Evolutionary conservation across 2,329 filamentous ascomycete genomes (phyloP).

Genomic region (Monosporascus sp.): DNA sequence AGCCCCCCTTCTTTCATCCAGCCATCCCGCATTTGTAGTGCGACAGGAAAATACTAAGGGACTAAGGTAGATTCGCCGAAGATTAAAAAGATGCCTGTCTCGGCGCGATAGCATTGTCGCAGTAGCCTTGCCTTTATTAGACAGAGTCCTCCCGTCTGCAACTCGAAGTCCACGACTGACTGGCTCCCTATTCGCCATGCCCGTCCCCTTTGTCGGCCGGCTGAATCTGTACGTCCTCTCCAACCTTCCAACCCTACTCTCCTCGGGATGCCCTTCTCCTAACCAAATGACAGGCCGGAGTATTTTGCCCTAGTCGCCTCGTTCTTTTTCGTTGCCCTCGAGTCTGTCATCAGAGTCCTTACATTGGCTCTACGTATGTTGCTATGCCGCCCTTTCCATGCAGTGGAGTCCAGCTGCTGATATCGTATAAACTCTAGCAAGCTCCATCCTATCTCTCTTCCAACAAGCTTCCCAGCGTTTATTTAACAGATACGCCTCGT

Average conservation of each 20-base stretch:
- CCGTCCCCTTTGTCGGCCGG: conserved; percentile 36
- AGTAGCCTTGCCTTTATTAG: background rate
- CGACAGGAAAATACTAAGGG: background rate
- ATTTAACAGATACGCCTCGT: conserved; percentile 74
- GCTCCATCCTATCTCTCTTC: conserved; percentile 73
- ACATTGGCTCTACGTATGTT: conserved; percentile 79
- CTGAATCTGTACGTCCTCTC: conserved; percentile 30
- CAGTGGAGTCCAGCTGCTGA: conserved; percentile 11
- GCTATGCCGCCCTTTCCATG: conserved; percentile 37
- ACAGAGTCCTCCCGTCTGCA: background rate
- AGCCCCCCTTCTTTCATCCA: background rate
- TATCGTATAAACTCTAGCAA: conserved; percentile 44
- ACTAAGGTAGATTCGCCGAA: background rate
- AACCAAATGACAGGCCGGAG: conserved; percentile 55
- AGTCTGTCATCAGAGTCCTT: conserved; percentile 76
- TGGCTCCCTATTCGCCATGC: conserved; percentile 22
- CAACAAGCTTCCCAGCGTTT: conserved; percentile 76
- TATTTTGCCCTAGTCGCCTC: conserved; percentile 84
- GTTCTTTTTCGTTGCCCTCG: conserved; percentile 74
- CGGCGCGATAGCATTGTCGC: background rate
- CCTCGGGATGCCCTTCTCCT: conserved; percentile 4
- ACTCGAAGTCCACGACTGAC: background rate
- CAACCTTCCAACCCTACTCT: background rate
- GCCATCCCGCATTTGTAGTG: background rate
- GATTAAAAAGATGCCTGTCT: background rate